Conservation (phyloP, 768 basidiomycete genomes). For the Gloeophyllum trabeum region DNA sequence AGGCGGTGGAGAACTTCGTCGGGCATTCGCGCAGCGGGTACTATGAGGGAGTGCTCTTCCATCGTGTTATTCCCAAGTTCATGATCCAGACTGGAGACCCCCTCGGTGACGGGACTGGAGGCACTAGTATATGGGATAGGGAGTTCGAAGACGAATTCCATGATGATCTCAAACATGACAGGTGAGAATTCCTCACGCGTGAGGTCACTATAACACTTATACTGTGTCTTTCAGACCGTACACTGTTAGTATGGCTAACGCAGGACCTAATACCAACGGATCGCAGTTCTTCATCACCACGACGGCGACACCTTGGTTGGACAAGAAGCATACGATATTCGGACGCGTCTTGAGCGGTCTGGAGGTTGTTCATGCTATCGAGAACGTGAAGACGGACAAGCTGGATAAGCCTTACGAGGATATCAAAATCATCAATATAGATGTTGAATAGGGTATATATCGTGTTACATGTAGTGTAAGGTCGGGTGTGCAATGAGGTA, state of each 20-base stretch:
- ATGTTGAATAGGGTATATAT: slow-evolving; percentile 41
- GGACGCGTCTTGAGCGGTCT: slow-evolving; percentile 80
- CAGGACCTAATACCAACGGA: slow-evolving; percentile 83
- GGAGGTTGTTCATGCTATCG: slow-evolving; percentile 86
- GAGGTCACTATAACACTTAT: too few species aligned
- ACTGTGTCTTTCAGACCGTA: slow-evolving; percentile 90
- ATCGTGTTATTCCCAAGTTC: slow-evolving; percentile 96
- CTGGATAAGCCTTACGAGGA: slow-evolving; percentile 87
- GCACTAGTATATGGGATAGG: slow-evolving; percentile 79
- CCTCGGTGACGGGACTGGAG: slow-evolving; percentile 89
- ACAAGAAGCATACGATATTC: slow-evolving; percentile 89
- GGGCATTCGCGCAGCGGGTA: slow-evolving; percentile 83
- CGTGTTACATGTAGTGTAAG: neutral
- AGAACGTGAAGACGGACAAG: slow-evolving; percentile 81
- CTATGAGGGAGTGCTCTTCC: slow-evolving; percentile 91
- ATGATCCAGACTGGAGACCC: slow-evolving; percentile 98
- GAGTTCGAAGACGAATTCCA: slow-evolving; percentile 94
- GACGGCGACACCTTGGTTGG: slow-evolving; percentile 87
- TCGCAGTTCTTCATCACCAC: slow-evolving; percentile 99
- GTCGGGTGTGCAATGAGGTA: too few species aligned
- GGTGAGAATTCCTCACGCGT: slow-evolving; percentile 36
- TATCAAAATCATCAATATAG: slow-evolving; percentile 80
- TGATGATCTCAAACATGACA: slow-evolving; percentile 81
- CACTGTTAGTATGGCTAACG: slow-evolving; percentile 92
- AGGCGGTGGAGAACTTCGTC: slow-evolving; percentile 96